Percentiles rank a stretch among this genome's conserved stretches.
phyloP scores from a whole-genome alignment of 495 filamentous ascomycete genomes.

The Talaromyces trachyspermus region DNA sequence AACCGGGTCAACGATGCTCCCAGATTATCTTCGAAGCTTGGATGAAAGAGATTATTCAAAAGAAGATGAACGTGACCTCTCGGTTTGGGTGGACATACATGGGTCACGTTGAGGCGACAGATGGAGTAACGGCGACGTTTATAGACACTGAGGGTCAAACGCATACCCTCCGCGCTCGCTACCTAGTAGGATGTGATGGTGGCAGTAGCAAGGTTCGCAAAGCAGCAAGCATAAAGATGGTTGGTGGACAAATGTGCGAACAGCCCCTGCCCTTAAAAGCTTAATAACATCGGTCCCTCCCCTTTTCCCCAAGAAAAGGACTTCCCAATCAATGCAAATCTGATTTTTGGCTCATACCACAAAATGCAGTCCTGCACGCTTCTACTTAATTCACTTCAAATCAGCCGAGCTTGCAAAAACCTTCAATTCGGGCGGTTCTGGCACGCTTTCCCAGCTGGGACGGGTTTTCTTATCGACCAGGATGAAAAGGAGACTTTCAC shows the following conservation, averaged over 20 bases:
- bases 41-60: slow-evolving; percentile 9
- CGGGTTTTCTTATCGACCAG: slow-evolving; percentile 20
- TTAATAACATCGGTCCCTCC: not conserved
- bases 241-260: slow-evolving; percentile 19
- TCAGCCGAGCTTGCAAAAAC: slow-evolving; percentile 17
- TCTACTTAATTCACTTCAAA: slow-evolving; percentile 26
- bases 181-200: slow-evolving; percentile 22
- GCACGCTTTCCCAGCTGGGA: slow-evolving; percentile 18
- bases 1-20: slow-evolving; percentile 17
- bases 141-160: slow-evolving; percentile 7
- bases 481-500: slow-evolving; percentile 27
- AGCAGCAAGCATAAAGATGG: slow-evolving; percentile 14
- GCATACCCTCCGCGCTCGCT: slow-evolving; percentile 10
- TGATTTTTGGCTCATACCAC: not conserved
- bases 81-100: slow-evolving; percentile 14
- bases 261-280: not conserved
- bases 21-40: slow-evolving; percentile 17
- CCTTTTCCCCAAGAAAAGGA: not conserved
- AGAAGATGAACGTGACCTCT: slow-evolving; percentile 1
- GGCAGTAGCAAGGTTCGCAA: slow-evolving; percentile 17
- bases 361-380: slow-evolving; percentile 11
- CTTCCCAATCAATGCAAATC: too few relatives aligned
- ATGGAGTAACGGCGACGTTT: slow-evolving; percentile 11
- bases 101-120: slow-evolving; percentile 9
- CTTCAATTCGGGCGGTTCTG: slow-evolving; percentile 19